Percentiles rank a stretch among this genome's conserved stretches.
Evolutionary conservation across 139 green algal species (phyloP).

Genomic region (Pleodorina starrii): DNA sequence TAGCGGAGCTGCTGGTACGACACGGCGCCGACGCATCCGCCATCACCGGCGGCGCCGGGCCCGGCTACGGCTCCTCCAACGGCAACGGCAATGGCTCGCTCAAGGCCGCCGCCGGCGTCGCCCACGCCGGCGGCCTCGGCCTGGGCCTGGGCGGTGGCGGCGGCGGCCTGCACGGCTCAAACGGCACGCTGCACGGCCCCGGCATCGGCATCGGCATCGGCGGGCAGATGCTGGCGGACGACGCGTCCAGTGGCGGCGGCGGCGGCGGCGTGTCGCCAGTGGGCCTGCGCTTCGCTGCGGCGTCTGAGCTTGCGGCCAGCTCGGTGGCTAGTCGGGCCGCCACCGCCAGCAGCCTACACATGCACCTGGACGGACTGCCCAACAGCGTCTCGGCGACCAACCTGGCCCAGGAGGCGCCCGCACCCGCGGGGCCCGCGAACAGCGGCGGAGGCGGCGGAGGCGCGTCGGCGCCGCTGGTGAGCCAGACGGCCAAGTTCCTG

Average conservation of each 20-base stretch:
- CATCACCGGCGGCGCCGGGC: neutral
- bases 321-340: neutral
- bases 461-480: neutral
- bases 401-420: neutral
- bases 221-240: neutral
- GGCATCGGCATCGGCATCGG: neutral
- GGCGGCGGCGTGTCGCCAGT: neutral
- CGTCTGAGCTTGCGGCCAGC: neutral
- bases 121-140: neutral
- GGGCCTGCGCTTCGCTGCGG: neutral
- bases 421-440: too few relatives aligned
- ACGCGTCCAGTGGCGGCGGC: neutral
- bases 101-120: slow-evolving; percentile 23
- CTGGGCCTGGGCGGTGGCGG: neutral
- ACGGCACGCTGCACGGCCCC: neutral
- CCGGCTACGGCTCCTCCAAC: neutral
- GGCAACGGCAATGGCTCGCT: slow-evolving; percentile 21
- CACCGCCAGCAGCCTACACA: neutral
- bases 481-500: slow-evolving; percentile 32
- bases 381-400: slow-evolving; percentile 13
- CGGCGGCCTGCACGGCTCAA: neutral
- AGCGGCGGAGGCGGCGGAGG: neutral
- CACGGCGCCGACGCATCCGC: slow-evolving; percentile 33
- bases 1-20: slow-evolving; percentile 41
- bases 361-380: slow-evolving; percentile 32